Conservation (phyloP, 176 grass and related monocot genomes). For the Raddia guianensis region DNA sequence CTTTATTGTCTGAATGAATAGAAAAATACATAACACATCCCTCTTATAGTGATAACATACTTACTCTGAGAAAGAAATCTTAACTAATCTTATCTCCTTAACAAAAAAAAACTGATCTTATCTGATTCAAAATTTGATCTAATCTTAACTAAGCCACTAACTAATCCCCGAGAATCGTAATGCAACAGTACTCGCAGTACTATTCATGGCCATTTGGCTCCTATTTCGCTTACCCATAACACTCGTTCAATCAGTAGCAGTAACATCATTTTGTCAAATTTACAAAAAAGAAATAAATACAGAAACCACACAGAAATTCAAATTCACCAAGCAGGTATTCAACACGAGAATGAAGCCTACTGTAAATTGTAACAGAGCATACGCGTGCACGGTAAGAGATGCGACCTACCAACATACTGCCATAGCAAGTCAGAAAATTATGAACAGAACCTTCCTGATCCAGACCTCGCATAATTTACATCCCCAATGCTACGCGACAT, state of each 20-base stretch:
- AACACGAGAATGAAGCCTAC: slow-evolving; percentile 10
- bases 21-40: no score
- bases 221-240: no score
- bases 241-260: neutral
- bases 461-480: slow-evolving; percentile 61
- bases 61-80: no score
- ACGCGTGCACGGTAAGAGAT: slow-evolving; percentile 38
- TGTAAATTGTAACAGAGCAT: slow-evolving; percentile 40
- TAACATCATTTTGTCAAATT: neutral
- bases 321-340: slow-evolving; percentile 39
- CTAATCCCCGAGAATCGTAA: no score
- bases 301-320: slow-evolving; percentile 8
- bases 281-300: neutral
- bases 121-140: no score
- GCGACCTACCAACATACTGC: slow-evolving; percentile 43
- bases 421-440: slow-evolving; percentile 62
- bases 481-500: slow-evolving; percentile 47
- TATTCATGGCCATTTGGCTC: no score
- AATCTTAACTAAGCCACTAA: no score
- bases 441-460: slow-evolving; percentile 53
- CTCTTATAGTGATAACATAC: no score
- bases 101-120: no score
- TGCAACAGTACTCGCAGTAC: no score
- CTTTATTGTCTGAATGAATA: no score
- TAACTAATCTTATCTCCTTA: no score